phyloP scores from a whole-genome alignment of 2,329 filamentous ascomycete genomes.

The Pseudogymnoascus sp. region DNA sequence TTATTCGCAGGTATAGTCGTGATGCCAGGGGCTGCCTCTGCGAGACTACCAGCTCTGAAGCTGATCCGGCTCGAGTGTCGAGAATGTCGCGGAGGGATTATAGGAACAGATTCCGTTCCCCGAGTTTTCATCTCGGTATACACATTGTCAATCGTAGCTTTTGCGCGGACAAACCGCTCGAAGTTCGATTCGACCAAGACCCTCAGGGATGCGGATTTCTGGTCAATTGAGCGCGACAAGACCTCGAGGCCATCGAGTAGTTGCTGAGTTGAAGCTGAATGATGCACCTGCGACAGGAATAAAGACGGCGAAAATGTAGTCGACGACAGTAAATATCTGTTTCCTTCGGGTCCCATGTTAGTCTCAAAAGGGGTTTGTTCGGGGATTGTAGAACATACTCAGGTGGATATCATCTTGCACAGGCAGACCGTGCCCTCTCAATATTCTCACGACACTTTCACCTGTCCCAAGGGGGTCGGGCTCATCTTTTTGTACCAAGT shows the following conservation, averaged over 20 bases:
- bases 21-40: conserved; percentile 25
- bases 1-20: conserved; percentile 40
- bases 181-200: conserved; percentile 96
- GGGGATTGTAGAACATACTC: conserved; percentile 43
- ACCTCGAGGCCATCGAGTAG: conserved; percentile 75
- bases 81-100: conserved; percentile 30
- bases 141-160: conserved; percentile 96
- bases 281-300: conserved; percentile 88
- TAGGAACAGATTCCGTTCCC: conserved; percentile 37
- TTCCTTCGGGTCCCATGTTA: conserved; percentile 43
- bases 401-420: conserved; percentile 76
- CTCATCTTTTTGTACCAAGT: conserved; percentile 81
- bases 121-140: conserved; percentile 93
- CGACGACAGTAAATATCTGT: conserved; percentile 89
- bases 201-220: conserved; percentile 95
- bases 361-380: background rate
- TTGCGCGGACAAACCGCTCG: conserved; percentile 93
- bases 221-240: conserved; percentile 85
- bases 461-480: conserved; percentile 82
- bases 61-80: conserved; percentile 30
- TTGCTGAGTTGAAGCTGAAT: conserved; percentile 71
- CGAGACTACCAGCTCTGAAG: conserved; percentile 31
- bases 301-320: conserved; percentile 89
- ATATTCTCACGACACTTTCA: conserved; percentile 73
- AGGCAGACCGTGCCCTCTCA: conserved; percentile 67